phyloP scores from a whole-genome alignment of 2,329 filamentous ascomycete genomes.

The Myriosclerotinia duriaeana region DNA sequence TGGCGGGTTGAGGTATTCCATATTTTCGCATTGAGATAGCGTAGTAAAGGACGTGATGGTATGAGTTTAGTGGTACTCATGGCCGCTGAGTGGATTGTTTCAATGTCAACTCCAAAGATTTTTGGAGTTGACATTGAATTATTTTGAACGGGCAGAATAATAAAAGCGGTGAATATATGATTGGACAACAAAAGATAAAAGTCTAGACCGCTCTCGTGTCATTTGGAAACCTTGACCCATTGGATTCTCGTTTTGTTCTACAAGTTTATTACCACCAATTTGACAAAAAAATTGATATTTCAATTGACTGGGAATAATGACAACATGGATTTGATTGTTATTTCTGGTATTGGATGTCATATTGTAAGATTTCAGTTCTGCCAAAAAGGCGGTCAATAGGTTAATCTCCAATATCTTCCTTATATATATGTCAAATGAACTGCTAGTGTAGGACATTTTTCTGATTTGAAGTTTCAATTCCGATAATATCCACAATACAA shows the following conservation, averaged over 20 bases:
- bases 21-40: not conserved
- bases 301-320: too few relatives aligned
- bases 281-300: too few relatives aligned
- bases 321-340: not conserved
- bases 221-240: too few relatives aligned
- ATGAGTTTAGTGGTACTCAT: constrained; percentile 14
- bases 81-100: not conserved
- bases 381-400: not conserved
- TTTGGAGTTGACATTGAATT: constrained; percentile 1
- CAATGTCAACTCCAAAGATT: not conserved
- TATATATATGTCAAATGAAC: not conserved
- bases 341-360: too few relatives aligned
- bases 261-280: not conserved
- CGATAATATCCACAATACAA: not conserved
- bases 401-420: not conserved
- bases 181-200: not conserved
- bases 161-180: not conserved
- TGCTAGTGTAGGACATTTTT: not conserved
- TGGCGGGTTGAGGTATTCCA: not conserved
- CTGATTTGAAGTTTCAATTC: not conserved
- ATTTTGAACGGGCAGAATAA: not conserved
- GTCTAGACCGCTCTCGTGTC: not conserved
- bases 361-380: not conserved
- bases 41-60: constrained; percentile 1
- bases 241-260: not conserved